Base-by-base conservation (phyloP, 2,329 filamentous ascomycete genomes). In the Onygena corvina region DNA sequence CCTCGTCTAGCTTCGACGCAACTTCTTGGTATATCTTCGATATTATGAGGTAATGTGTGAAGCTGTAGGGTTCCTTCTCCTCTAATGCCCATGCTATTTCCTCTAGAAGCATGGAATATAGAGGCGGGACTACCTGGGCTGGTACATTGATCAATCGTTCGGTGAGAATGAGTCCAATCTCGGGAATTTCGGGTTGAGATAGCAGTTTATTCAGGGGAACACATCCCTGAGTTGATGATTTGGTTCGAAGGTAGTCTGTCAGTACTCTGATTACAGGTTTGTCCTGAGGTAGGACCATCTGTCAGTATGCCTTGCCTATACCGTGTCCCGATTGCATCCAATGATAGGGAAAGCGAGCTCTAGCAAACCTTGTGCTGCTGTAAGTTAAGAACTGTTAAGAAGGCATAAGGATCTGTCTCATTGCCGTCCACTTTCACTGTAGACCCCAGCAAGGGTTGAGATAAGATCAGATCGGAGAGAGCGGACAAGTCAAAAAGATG, bases 351-450 rank as follows among this genome's bases (percentile, higher is more conserved):
- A 4, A 25, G 1, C 11, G 38, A 25, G n/a, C 8, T 27, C 35
- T 16, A 31, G 9, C 23, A 38, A 64, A 76, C 75, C 58, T 71
- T 76, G 67, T 94, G 88, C 61, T 86, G 81, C 49, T 80, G 75
- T 44, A 92, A 70, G 63, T 94, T 95, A 52, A 98, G 70, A 5
- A 87, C 84, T 0, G 89, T 94, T 54, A 96, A 73, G 66, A 98
- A 86, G 8, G 90, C 89, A 67, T 92, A 96, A 1, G 92, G 84
- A 62, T 96, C 92, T 40, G 80, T 86, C 60, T 89, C 87, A 62
- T 92, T 88, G 59, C 89, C 88, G 59, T 96, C 90, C n/a, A 92
- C 86, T 69, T 98, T 98, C 58, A 96, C 87, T 0, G 90, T 95
- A 8, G 88, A 94, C 49, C 92, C 92, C 40, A 98, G 80, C 16